phyloP scores from a whole-genome alignment of 2,329 filamentous ascomycete species.

The Ceratocystis cacaofunesta region DNA sequence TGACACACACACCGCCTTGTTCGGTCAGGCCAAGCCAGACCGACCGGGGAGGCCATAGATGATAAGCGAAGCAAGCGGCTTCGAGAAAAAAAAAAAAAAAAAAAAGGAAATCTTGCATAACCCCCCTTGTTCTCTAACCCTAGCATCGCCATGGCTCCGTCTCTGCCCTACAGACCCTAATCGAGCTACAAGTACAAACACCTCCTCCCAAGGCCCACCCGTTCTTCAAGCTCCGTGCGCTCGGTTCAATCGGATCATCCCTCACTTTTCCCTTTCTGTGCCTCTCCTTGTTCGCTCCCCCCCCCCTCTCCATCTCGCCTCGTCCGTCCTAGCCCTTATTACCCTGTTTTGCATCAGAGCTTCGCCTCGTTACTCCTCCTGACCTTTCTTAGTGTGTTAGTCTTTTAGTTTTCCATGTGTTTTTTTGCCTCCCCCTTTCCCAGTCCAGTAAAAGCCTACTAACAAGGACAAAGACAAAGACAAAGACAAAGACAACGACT shows the following conservation, averaged over 20 bases:
- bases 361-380: background rate
- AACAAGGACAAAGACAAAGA: too few species aligned
- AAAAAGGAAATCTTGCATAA: background rate
- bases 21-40: too few species aligned
- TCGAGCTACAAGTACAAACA: background rate
- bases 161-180: slow-evolving; percentile 1
- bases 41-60: too few species aligned
- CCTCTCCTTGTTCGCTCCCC: background rate
- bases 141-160: background rate
- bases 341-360: background rate
- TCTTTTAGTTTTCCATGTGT: background rate
- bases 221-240: background rate
- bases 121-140: background rate
- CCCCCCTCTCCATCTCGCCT: background rate
- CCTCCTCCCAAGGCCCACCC: background rate
- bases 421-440: too few species aligned
- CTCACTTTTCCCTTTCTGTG: background rate
- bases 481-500: too few species aligned
- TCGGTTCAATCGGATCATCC: background rate
- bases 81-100: background rate
- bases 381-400: background rate
- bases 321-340: background rate
- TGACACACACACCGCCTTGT: background rate
- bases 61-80: background rate
- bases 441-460: too few species aligned